Percentiles rank a stretch among this genome's conserved stretches.
Evolutionary conservation across 2,329 filamentous ascomycete species (phyloP).

Genomic region (Pyrenophora tritici-repentis): DNA sequence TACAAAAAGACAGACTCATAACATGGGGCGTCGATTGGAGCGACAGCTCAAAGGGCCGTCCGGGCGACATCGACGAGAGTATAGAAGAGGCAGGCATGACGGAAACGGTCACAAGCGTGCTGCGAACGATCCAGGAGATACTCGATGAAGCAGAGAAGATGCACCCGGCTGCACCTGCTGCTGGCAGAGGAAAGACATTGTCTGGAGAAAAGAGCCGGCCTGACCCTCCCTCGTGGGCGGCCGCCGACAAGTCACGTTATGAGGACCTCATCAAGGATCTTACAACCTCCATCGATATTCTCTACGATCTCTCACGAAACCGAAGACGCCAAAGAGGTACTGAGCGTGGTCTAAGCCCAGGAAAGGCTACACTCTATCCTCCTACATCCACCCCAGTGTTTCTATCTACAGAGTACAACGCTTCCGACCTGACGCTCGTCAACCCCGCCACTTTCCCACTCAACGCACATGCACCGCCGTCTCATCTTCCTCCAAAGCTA

Average conservation of each 20-base stretch:
- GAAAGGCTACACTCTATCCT: slow-evolving; percentile 28
- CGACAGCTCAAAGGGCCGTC: slow-evolving; percentile 62
- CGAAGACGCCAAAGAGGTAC: slow-evolving; percentile 52
- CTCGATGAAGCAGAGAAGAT: slow-evolving; percentile 76
- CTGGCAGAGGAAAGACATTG: slow-evolving; percentile 38
- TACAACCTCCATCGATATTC: slow-evolving; percentile 76
- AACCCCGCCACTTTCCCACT: slow-evolving; percentile 45
- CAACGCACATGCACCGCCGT: slow-evolving; percentile 25
- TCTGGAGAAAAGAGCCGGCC: slow-evolving; percentile 45
- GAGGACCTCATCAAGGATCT: slow-evolving; percentile 75
- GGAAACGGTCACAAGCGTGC: slow-evolving; percentile 77
- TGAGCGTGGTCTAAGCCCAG: slow-evolving; percentile 22
- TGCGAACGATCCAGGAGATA: slow-evolving; percentile 80
- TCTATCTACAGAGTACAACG: slow-evolving; percentile 44
- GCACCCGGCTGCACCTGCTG: slow-evolving; percentile 57
- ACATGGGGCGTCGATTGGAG: slow-evolving; percentile 84
- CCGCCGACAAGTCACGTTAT: slow-evolving; percentile 75
- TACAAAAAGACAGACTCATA: slow-evolving; percentile 78
- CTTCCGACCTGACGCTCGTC: slow-evolving; percentile 52
- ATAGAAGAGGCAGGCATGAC: slow-evolving; percentile 70
- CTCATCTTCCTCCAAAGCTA: slow-evolving; percentile 50
- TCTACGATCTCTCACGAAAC: slow-evolving; percentile 76
- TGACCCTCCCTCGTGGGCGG: slow-evolving; percentile 49
- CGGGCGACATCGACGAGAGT: slow-evolving; percentile 74
- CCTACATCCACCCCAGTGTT: slow-evolving; percentile 30